Evolutionary conservation across 257 asterid species (phyloP), one percentile per base, ranked within the genome.

Genomic region (Catharanthus roseus): DNA sequence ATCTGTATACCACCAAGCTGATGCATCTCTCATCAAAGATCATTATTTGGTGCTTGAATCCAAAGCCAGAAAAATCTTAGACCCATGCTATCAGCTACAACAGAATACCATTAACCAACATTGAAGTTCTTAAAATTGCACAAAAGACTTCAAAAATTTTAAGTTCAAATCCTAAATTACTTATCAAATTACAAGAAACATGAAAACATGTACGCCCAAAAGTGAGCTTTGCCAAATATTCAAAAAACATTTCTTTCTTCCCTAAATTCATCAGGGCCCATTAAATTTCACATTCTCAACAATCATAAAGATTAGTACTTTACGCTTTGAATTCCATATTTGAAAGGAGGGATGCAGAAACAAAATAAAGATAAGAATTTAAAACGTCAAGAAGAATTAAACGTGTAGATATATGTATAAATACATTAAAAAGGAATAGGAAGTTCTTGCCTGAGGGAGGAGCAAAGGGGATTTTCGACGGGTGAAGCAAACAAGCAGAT

Each of bases 371-470:
- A 8, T 5, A 0, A 15, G 6, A 29, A 1, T 5, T 33, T 34
- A 64, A 74, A 74, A 70, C 38, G 34, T 66, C 13, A 41, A 49
- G 11, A 29, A 26, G 62, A n/a, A 47, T 0, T 23, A 64, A 6
- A 31, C 19, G 18, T 11, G 1, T 6, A 24, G 10, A 34, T 0
- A 63, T 26, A 36, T 36, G 12, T 34, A 44, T n/a, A 66, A 6
- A 23, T 3, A 23, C 10, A 28, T n/a, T 18, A 21, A 19, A 21
- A 50, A 58, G 19, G 44, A n/a, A 61, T 26, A 11, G 56, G 18
- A 10, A 26, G 33, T 10, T 55, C 29, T 76, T 31, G 49, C 73
- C 36, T 38, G 50, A 55, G 58, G 72, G 33, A 51, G 23, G 36
- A 31, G 44, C 51, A 39, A 42, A 44, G 42, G 38, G 58, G 33